phyloP scores from a whole-genome alignment of 345 rosid genomes.

The Sonneratia caseolaris region DNA sequence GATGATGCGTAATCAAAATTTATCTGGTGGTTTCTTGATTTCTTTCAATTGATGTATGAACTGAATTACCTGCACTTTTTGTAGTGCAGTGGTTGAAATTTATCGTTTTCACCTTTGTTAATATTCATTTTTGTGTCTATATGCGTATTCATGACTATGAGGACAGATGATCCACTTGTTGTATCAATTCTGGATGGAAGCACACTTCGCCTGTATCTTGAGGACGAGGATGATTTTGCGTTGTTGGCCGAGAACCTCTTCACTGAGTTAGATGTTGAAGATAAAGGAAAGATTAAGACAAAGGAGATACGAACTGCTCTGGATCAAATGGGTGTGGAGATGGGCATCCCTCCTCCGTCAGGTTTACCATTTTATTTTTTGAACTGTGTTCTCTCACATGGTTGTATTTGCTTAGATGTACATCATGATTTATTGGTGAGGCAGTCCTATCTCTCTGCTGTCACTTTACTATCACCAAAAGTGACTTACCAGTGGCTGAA shows the following conservation, averaged over 20 bases:
- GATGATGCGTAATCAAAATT: not conserved
- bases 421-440: not conserved
- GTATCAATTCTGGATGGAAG: conserved; percentile 62
- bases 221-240: conserved; percentile 93
- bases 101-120: not conserved
- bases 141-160: not conserved
- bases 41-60: not conserved
- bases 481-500: not conserved
- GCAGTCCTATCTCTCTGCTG: not conserved
- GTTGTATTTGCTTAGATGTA: not conserved
- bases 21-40: not conserved
- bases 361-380: conserved; percentile 24
- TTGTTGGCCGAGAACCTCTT: conserved; percentile 86
- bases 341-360: conserved; percentile 84
- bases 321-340: conserved; percentile 63
- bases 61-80: not conserved
- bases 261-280: conserved; percentile 73
- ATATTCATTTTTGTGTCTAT: not conserved
- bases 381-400: not conserved
- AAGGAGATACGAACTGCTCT: conserved; percentile 51
- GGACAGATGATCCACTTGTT: conserved; percentile 54
- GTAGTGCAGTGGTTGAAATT: not conserved
- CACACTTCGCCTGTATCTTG: conserved; percentile 42
- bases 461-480: not conserved
- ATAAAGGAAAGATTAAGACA: conserved; percentile 70